Evolutionary conservation across 306 rosid genomes (phyloP), one percentile per base, ranked within the genome.

Genomic region (Quercus dentata): DNA sequence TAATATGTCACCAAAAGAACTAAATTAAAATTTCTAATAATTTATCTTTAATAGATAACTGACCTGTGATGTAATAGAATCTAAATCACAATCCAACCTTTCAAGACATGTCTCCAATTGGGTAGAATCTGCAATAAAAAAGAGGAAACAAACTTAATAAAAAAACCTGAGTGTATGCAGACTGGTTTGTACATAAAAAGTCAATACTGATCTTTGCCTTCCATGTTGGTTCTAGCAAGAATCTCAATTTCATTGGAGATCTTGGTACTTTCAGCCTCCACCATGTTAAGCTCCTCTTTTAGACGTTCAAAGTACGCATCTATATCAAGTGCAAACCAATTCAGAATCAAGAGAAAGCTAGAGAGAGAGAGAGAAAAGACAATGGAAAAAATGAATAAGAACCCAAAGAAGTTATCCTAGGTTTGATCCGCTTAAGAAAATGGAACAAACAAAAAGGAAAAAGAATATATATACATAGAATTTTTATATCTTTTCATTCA

Each of bases 221-320:
- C 89, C 44, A 67, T 78, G 9, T 78, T 76, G 63, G 77, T 77
- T 79, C 57, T 76, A 35, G 77, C 17, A 27, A 95, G 97, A 83
- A 61, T 77, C 79, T 86, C 88, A 27, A 91, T 88, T 80, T 91
- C 88, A 62, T 74, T 67, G 33, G 80, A 79, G 27, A 85, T 79
- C 56, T 79, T 55, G 35, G 80, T 27, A 56, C 86, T 83, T 85
- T 90, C 87, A n/a, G 79, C 84, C 78, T 87, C 81, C 80, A 83
- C 87, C 20, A 69, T 79, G 61, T 74, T 74, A 78, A 89, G 86
- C 82, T 87, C 92, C 84, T 89, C 88, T 57, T 84, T 84, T 72
- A 95, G 83, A 63, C 61, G 83, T 63, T 84, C 91, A n/a, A 85
- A 4, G 71, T 81, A 91, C 5, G 83, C 89, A 83, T 91, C 95